Percentiles rank a stretch among this genome's conserved stretches.
These are phyloP conservation scores for Debaryomyces castellii DNA, from an alignment of 805 yeast genomes.

Conservation along the genomic window DNA sequence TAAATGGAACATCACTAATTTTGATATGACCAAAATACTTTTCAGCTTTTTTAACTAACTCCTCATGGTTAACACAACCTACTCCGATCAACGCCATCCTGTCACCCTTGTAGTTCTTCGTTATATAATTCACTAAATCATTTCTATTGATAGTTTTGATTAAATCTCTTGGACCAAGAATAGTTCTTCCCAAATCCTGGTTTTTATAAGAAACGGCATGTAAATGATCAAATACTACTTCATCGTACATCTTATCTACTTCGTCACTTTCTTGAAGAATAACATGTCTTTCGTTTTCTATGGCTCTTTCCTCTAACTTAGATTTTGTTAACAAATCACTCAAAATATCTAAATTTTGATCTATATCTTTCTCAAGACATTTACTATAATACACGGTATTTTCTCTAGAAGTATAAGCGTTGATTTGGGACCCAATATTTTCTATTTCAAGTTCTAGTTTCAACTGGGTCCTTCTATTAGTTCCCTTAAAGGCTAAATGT, in stretches of 20 bases:
- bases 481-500: conserved; percentile 96
- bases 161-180: conserved; percentile 89
- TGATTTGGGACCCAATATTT: conserved; percentile 93
- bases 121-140: conserved; percentile 78
- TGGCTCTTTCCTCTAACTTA: conserved; percentile 75
- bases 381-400: conserved; percentile 96
- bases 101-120: conserved; percentile 88
- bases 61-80: conserved; percentile 88
- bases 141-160: conserved; percentile 74
- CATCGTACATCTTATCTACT: conserved; percentile 97
- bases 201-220: conserved; percentile 89
- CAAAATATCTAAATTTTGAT: conserved; percentile 81
- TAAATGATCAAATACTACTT: conserved; percentile 93
- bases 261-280: conserved; percentile 96
- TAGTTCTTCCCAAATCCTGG: conserved; percentile 95
- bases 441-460: conserved; percentile 91
- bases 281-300: conserved; percentile 95
- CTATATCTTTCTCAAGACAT: conserved; percentile 76
- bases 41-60: conserved; percentile 74
- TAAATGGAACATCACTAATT: conserved; percentile 61
- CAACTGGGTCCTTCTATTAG: conserved; percentile 74
- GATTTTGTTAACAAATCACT: conserved; percentile 89
- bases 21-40: conserved; percentile 73
- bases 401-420: conserved; percentile 98
- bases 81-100: conserved; percentile 98